These are phyloP conservation scores for Trichoderma citrinoviride DNA, from an alignment of 2,329 filamentous ascomycete genomes.

Conservation along the genomic window DNA sequence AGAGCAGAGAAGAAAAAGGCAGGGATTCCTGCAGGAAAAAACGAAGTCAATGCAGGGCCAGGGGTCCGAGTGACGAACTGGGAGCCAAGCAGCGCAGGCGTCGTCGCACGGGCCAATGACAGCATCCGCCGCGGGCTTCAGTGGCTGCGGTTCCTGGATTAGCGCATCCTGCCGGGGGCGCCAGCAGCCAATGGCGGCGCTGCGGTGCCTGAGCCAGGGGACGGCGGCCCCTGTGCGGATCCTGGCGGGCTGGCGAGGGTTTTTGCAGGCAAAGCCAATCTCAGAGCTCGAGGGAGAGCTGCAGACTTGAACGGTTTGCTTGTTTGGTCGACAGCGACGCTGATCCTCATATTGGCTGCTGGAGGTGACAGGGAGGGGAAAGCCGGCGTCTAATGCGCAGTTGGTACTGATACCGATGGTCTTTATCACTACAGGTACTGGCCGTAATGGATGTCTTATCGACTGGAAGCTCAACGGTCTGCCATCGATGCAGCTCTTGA, in stretches of 20 bases:
- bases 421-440: too few relatives aligned
- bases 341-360: conserved; percentile 10
- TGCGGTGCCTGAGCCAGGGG: conserved; percentile 29
- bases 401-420: too few relatives aligned
- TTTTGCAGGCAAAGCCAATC: not conserved
- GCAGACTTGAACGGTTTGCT: not conserved
- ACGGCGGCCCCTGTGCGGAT: conserved; percentile 23
- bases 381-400: too few relatives aligned
- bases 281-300: not conserved
- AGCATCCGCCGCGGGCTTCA: not conserved
- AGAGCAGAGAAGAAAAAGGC: too few relatives aligned
- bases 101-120: conserved; percentile 13
- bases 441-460: too few relatives aligned
- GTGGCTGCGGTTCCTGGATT: conserved; percentile 31
- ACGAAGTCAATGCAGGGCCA: not conserved
- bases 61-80: not conserved
- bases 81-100: not conserved
- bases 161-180: conserved; percentile 23
- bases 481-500: too few relatives aligned
- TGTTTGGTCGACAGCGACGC: conserved; percentile 5
- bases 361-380: not conserved
- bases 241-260: not conserved
- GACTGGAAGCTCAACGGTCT: too few relatives aligned
- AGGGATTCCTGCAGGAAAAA: too few relatives aligned
- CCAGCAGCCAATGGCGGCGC: conserved; percentile 25